Percentiles rank a stretch among this genome's conserved stretches.
phyloP scores from a whole-genome alignment of 179 eudicot genomes.

The Beta lomatogona region DNA sequence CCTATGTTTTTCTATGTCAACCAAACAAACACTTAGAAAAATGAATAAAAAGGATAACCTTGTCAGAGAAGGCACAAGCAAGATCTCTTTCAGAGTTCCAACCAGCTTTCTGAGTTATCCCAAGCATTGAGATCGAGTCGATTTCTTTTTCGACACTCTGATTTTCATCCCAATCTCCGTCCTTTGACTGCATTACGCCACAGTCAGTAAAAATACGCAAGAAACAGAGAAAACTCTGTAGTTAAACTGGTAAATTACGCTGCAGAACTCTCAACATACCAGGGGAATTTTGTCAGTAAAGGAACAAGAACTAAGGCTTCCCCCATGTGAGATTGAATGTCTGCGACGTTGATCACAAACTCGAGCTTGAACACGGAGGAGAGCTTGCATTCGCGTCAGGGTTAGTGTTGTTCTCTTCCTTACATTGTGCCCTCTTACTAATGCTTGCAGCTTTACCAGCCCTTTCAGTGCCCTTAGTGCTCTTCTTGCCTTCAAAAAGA shows the following conservation, averaged over 20 bases:
- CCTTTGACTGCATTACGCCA: conserved; percentile 35
- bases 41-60: conserved; percentile 41
- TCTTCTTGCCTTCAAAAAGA: conserved; percentile 62
- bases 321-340: conserved; percentile 45
- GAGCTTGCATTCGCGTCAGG: conserved; percentile 64
- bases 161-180: conserved; percentile 70
- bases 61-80: conserved; percentile 72
- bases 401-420: conserved; percentile 66
- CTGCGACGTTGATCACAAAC: conserved; percentile 82
- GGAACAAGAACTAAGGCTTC: conserved; percentile 28
- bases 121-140: conserved; percentile 48
- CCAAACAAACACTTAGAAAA: no score
- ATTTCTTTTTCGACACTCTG: conserved; percentile 51
- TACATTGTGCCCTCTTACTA: conserved; percentile 73
- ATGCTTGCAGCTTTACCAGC: conserved; percentile 77
- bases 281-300: conserved; percentile 23
- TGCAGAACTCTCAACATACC: conserved; percentile 29
- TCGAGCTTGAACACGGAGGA: conserved; percentile 59
- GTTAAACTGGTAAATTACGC: background rate
- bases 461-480: conserved; percentile 80
- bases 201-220: background rate
- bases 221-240: background rate
- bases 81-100: conserved; percentile 75
- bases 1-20: no score
- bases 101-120: conserved; percentile 59